Base-by-base conservation (phyloP, 306 rosid species). In the Quercus ilex region DNA sequence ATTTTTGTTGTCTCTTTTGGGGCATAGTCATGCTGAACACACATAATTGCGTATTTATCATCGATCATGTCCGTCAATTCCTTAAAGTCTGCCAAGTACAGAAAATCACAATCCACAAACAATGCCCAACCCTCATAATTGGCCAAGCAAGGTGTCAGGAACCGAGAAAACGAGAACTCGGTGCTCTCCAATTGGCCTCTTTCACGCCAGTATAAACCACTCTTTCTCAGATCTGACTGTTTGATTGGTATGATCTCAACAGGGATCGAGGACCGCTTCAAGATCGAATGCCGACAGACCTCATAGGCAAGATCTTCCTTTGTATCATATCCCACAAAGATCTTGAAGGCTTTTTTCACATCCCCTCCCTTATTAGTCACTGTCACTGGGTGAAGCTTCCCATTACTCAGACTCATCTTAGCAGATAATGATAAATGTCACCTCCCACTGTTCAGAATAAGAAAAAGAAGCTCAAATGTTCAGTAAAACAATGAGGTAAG, bases 21-120 rank as follows among this genome's bases (percentile, higher is more conserved):
- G 25, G 92, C 5, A 55, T 90, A 90, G 26, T 90, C 94, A 74
- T 90, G 94, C 15, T 90, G 94, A 41, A 90, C 94, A 77, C 94
- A 90, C 94, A 90, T 88, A 38, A 90, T 51, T 11, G 90, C 92
- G 76, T 79, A 90, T 65, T 85, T 86, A 19, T 90, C 87, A 19
- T 88, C 83, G 30, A 85, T 80, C 77, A 90, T 57, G 52, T 90
- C 90, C 12, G n/a, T 81, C 77, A 90, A 35, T 79, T 88, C 92
- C 88, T 88, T 90, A 26, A 90, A 83, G 75, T 90, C 94, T 71
- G 87, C 76, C 56, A 86, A 77, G 79, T 88, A 90, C 41, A 90
- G 89, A 64, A 90, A 90, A 86, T 90, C 94, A 85, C 94, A 90
- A 52, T 90, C 94, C 77, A 90, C 92, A 81, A 90, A 90, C 92